Base-by-base conservation (phyloP, 768 basidiomycete genomes). In the Tricholoma sp. region DNA sequence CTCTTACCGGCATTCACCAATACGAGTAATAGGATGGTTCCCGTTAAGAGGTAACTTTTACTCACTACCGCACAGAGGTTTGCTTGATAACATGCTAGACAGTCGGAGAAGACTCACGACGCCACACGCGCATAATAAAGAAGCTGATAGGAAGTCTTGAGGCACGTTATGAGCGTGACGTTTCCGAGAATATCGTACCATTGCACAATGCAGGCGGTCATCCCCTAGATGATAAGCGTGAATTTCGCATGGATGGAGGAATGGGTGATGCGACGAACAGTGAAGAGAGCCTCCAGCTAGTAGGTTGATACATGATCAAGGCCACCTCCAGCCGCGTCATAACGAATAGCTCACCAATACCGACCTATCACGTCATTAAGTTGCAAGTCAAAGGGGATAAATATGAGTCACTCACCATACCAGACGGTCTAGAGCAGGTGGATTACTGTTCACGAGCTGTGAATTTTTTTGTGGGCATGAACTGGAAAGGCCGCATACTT, bases 241-340 rank as follows among this genome's bases (percentile, higher is more conserved):
- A 45, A 12, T 45, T 22, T 21, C 32, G 53, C 21, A 32, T 22
- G 18, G 18, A 7, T 8, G 6, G 21, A 45, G 11, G 19, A 45
- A 24, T 55, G 19, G 12, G 14, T 16, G 37, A 11, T 22, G 21
- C 19, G 6, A 65, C 73, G 6, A 61, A 81, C 79, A 35, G 76
- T 78, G 41, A 77, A 76, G 8, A 80, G 57, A 0, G 77, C 78
- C 62, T 80, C 79, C 37, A 78, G 67, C 80, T 81, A 35, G 6
- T 16, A 2, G 24, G 2, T 19, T 34, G 27, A 12, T 22, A 10
- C 4, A 27, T 47, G 14, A 6, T 47, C 22, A 47, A 16, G 19
- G 45, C n/a, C 12, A 47, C 31, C 7, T 59, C 22, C 54, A 32
- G 47, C 16, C 16, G 29, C 24, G 50, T n/a, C 34, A 10, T 34